Evolutionary conservation across 2,329 filamentous ascomycete genomes (phyloP), one percentile per base, ranked within the genome.

Genomic region (Atkinsonella hypoxylon): DNA sequence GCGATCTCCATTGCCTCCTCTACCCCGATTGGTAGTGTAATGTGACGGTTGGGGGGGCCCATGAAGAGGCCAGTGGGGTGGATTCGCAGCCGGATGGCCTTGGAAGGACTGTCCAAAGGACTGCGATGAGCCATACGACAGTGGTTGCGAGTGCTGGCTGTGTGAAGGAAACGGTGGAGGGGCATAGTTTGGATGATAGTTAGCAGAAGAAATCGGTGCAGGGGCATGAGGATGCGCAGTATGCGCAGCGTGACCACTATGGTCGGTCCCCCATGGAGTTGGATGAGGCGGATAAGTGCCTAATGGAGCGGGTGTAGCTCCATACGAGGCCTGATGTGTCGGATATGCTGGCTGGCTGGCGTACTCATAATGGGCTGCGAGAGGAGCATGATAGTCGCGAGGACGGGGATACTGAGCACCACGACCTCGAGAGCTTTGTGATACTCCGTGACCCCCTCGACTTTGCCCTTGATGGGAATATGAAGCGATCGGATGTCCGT

Each of bases 111-210:
- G 59, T 11, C 56, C 55, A 38, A 70, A 70, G 36, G 63, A 63
- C 49, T 68, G 68, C 30, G 68, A 64, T 42, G 68, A 61, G 12
- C 63, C 64, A 54, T 76, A 76, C 13, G 69, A 63, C 38, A 71
- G 66, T 48, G 72, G 72, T 53, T 74, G 74, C 12, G 67, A 59
- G 52, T 70, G 70, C 49, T 71, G 68, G 22, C 68, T 51, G 43
- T 47, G 6, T 11, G 64, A 60, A 32, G 64, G 63, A 52, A 80
- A 82, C 9, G 70, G 63, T 57, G 81, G 79, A 40, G 74, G 73
- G 39, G 77, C 72, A 59, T 79, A 82, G 62, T 77, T 79, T 34
- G 76, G 76, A 56, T 80, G 78, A 58, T 81, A 81, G 58, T 76
- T 77, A 53, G 73, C 68, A 32, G 74, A 65, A 47, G 76, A 70